Base-by-base conservation (phyloP, 495 filamentous ascomycete genomes). In the Talaromyces adpressus region DNA sequence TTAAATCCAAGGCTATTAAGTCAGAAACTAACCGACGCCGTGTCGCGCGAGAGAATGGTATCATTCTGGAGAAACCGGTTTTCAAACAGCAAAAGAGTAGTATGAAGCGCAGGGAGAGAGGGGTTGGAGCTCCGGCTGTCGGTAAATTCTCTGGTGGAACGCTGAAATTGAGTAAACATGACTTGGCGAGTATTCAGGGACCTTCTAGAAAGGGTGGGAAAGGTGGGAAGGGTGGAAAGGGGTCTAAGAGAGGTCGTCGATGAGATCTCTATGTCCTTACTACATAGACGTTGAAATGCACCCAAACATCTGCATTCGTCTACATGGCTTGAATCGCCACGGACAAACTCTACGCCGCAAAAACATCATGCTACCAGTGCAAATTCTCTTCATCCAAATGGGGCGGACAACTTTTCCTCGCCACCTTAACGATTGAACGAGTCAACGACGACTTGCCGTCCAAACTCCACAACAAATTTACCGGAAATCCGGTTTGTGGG, bases 1-100 rank as follows among this genome's bases (percentile, higher is more conserved):
- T 97, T 62, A 75, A 79, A 9, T 81, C 83, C 3, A 89, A 90
- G 62, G 82, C 84, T 3, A 75, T 69, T 12, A 73, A 76, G 41
- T 84, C 83, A 62, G 93, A 98, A 69, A 80, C 83, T 2, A 89
- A 79, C 70, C 77, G 94, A 36, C 77, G 94, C 32, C 79, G 75
- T 30, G 90, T 96, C 67, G 94, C 94, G 6, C 85, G 82, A 66
- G 92, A 97, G 76, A 95, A 92, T 65, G 94, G 94, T 6, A 88
- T 98, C 63, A 84, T 98, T 62, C 79, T 98, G 2, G 94, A 98
- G 78, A 87, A 85, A 64, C 82, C 81, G 27, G 75, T 72, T 4
- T 76, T 70, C 56, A 85, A 82, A 62, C 64, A 70, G 56, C 79
- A 72, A 62, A 73, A 72, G 49, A 77, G 72, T 34, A 76, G 74